Evolutionary conservation across 2,329 filamentous ascomycete genomes (phyloP).

Genomic region (Colletotrichum acutatum): DNA sequence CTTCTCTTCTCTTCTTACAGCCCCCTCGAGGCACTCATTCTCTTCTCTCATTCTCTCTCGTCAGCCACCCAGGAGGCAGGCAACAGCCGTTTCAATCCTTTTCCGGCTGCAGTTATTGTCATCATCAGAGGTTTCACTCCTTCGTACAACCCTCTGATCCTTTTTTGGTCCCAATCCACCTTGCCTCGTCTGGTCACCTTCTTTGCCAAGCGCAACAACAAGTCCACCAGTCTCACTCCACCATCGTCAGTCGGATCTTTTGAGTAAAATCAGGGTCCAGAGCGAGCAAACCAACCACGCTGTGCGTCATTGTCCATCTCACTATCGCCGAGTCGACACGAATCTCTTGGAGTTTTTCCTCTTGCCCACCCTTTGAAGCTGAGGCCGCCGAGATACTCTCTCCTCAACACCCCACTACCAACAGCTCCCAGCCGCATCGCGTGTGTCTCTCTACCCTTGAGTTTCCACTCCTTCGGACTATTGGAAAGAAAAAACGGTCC

Average conservation of each 20-base stretch:
- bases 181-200: constrained; percentile 4
- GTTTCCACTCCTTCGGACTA: constrained; percentile 13
- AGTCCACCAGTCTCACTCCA: background rate
- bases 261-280: constrained; percentile 19
- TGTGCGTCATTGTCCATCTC: constrained; percentile 5
- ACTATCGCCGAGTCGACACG: constrained; percentile 1
- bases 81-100: constrained; percentile 22
- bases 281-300: background rate
- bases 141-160: constrained; percentile 4
- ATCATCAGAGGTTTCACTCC: constrained; percentile 13
- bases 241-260: constrained; percentile 20
- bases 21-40: constrained; percentile 20
- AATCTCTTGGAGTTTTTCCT: background rate
- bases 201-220: constrained; percentile 14
- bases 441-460: background rate
- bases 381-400: background rate
- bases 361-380: background rate
- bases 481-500: background rate
- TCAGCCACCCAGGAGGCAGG: constrained; percentile 23
- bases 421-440: constrained; percentile 3
- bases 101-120: constrained; percentile 27
- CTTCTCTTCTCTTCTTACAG: constrained; percentile 8
- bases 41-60: constrained; percentile 6
- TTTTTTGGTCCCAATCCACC: background rate
- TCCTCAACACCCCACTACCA: background rate